Conservation (phyloP, 148 eudicot species). For the Arctostaphylos glauca region DNA sequence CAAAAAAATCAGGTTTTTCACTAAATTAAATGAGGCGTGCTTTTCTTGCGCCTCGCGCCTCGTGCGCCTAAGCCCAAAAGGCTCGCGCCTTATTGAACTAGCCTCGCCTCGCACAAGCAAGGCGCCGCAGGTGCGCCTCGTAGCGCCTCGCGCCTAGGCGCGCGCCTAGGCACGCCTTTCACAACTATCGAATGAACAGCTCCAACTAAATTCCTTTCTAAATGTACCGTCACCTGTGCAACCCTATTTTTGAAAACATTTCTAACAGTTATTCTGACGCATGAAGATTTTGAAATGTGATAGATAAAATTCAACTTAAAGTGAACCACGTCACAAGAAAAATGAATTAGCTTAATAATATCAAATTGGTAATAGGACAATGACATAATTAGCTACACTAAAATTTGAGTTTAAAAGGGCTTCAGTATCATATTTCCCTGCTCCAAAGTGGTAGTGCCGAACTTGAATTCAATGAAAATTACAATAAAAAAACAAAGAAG, state of each 20-base stretch:
- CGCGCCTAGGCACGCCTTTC: too few species aligned
- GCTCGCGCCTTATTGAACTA: too few species aligned
- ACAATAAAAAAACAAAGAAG: background rate
- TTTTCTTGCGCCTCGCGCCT: too few species aligned
- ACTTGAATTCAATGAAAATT: background rate
- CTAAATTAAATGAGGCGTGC: too few species aligned
- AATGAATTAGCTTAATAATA: background rate
- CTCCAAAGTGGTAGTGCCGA: background rate
- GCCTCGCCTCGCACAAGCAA: too few species aligned
- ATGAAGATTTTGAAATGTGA: background rate
- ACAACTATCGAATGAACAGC: too few species aligned
- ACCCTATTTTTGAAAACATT: background rate
- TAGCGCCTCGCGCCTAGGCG: too few species aligned
- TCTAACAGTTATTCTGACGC: background rate
- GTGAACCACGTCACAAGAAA: background rate
- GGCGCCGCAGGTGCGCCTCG: too few species aligned
- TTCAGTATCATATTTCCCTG: background rate
- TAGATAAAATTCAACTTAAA: background rate
- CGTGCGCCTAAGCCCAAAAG: too few species aligned
- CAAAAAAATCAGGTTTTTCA: too few species aligned
- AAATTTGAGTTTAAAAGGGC: background rate
- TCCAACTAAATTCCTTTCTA: too few species aligned
- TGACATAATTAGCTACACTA: background rate
- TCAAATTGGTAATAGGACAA: background rate
- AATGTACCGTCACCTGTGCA: too few species aligned